These are phyloP conservation scores for Brettanomyces nanus DNA, from an alignment of 805 yeast species.

Conservation along the genomic window DNA sequence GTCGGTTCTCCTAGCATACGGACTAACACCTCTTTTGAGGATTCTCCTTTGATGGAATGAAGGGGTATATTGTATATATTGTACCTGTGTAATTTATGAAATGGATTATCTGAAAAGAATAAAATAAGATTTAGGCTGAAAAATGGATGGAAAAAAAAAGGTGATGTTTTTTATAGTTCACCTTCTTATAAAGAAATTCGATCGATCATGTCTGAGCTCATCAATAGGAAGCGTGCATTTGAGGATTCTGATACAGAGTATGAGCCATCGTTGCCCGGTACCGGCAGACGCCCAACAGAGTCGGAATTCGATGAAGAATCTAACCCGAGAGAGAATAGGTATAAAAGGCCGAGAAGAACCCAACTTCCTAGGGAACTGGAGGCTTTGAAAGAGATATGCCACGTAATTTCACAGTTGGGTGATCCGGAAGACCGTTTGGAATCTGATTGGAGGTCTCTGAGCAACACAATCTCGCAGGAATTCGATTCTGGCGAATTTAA, in stretches of 20 bases:
- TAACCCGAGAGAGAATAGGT: not conserved
- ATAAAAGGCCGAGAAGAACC: constrained; percentile 4
- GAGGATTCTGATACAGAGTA: constrained; percentile 2
- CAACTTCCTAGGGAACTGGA: constrained; percentile 16
- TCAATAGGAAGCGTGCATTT: constrained; percentile 1
- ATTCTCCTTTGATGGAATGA: too few relatives aligned
- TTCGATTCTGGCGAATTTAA: constrained; percentile 45
- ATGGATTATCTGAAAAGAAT: not conserved
- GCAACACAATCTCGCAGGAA: constrained; percentile 54
- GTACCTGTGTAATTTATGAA: too few relatives aligned
- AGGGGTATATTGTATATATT: too few relatives aligned
- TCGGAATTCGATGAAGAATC: not conserved
- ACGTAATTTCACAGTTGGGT: constrained; percentile 50
- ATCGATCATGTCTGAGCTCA: constrained; percentile 1
- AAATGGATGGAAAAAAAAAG: too few relatives aligned
- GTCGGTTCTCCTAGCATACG: constrained; percentile 11
- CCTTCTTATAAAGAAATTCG: too few relatives aligned
- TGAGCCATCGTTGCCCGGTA: not conserved
- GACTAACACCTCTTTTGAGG: constrained; percentile 11
- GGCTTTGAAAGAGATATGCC: constrained; percentile 39
- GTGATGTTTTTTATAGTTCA: too few relatives aligned
- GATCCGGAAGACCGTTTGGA: constrained; percentile 33
- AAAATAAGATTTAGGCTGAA: too few relatives aligned
- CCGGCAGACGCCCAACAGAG: not conserved
- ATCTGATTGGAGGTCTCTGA: constrained; percentile 31